These are phyloP conservation scores for Hydnomerulius pinastri DNA, from an alignment of 768 basidiomycete species.

Conservation along the genomic window DNA sequence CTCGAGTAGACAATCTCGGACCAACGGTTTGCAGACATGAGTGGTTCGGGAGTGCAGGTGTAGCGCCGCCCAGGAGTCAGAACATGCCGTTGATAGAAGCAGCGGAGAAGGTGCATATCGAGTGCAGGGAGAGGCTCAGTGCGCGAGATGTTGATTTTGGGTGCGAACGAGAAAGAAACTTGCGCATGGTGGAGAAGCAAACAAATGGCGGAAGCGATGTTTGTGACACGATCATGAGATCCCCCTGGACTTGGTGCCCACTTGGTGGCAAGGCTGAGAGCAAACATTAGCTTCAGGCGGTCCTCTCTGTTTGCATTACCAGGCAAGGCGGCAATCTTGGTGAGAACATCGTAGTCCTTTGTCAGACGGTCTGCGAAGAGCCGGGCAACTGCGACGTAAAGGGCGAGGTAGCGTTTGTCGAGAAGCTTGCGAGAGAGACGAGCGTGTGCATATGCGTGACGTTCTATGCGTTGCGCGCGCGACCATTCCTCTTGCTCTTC, in stretches of 20 bases:
- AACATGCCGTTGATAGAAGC: conserved; percentile 58
- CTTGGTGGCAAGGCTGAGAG: conserved; percentile 60
- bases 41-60: conserved; percentile 51
- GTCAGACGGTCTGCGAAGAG: conserved; percentile 56
- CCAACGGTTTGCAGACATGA: conserved; percentile 65
- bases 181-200: conserved; percentile 49
- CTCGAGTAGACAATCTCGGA: conserved; percentile 55
- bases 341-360: conserved; percentile 47
- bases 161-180: conserved; percentile 9
- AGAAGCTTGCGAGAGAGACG: conserved; percentile 43
- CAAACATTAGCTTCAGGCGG: conserved; percentile 5
- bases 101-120: conserved; percentile 48
- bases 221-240: conserved; percentile 63
- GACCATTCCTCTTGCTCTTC: conserved; percentile 27
- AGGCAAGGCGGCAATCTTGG: conserved; percentile 37
- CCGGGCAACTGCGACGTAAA: conserved; percentile 63
- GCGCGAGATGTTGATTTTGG: conserved; percentile 17
- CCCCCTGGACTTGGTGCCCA: conserved; percentile 67
- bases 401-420: conserved; percentile 56
- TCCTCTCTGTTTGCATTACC: conserved; percentile 25
- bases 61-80: conserved; percentile 56
- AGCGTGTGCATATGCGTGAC: conserved; percentile 31
- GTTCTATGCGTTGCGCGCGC: conserved; percentile 16
- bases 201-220: conserved; percentile 64
- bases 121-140: conserved; percentile 35